Percentiles rank a stretch among this genome's conserved stretches.
These are phyloP conservation scores for Colletotrichum eremochloae DNA, from an alignment of 2,329 filamentous ascomycete species.

Conservation along the genomic window DNA sequence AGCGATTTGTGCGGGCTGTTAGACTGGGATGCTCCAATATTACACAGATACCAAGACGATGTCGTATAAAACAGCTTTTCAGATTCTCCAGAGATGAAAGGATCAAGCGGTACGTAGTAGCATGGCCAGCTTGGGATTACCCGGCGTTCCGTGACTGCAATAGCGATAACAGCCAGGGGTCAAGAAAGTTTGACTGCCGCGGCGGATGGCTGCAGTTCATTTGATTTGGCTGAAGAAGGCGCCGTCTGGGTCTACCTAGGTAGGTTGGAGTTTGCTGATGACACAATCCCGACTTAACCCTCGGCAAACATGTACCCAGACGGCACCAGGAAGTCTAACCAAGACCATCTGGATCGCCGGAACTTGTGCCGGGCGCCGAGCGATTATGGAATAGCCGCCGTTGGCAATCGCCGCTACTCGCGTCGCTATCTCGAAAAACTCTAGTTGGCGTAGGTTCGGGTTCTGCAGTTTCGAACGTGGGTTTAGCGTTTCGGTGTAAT, in stretches of 20 bases:
- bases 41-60: conserved; percentile 1
- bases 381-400: conserved; percentile 3
- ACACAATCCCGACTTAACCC: conserved; percentile 6
- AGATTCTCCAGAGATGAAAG: not conserved
- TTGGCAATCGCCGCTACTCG: conserved; percentile 21
- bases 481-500: conserved; percentile 27
- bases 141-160: not conserved
- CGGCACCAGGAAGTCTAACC: conserved; percentile 1
- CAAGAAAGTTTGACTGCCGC: conserved; percentile 15
- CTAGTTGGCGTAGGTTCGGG: conserved; percentile 23
- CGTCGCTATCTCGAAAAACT: conserved; percentile 13
- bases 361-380: not conserved
- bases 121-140: not conserved
- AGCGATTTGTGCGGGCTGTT: conserved; percentile 1
- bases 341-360: not conserved
- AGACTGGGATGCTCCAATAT: conserved; percentile 7
- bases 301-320: conserved; percentile 10
- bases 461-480: conserved; percentile 35
- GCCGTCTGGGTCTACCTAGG: not conserved
- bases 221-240: not conserved
- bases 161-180: conserved; percentile 1
- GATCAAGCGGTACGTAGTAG: not conserved
- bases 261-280: conserved; percentile 14
- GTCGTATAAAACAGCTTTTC: not conserved
- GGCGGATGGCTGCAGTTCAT: conserved; percentile 3